Conservation (phyloP, 192 early-diverging fungal genomes). For the Coemansia sp. region DNA sequence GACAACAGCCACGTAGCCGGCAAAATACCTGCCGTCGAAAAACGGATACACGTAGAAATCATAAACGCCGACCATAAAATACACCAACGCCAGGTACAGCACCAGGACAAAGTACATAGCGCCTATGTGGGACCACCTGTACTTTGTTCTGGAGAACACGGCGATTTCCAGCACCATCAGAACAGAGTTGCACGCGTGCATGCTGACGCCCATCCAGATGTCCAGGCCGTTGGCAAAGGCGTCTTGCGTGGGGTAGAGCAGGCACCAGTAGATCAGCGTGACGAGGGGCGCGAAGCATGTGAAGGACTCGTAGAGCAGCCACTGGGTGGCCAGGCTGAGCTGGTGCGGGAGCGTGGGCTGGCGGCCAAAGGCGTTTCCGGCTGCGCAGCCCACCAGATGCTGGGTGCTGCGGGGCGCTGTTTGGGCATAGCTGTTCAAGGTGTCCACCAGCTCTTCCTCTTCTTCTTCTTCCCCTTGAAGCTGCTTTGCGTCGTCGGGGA, state of each 20-base stretch:
- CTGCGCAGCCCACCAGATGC: no score
- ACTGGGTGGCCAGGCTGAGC: slow-evolving; percentile 32
- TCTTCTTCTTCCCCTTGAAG: not conserved
- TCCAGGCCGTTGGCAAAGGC: slow-evolving; percentile 10
- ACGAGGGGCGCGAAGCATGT: slow-evolving; percentile 46
- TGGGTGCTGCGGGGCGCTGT: not conserved
- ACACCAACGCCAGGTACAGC: slow-evolving; percentile 37
- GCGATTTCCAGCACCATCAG: slow-evolving; percentile 34
- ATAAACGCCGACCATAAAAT: slow-evolving; percentile 48
- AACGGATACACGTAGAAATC: slow-evolving; percentile 52
- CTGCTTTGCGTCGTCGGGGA: not conserved
- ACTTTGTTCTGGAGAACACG: slow-evolving; percentile 22
- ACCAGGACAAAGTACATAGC: slow-evolving; percentile 13
- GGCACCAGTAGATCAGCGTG: slow-evolving; percentile 41
- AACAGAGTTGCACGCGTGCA: slow-evolving; percentile 37
- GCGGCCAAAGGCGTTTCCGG: no score
- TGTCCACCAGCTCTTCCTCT: not conserved
- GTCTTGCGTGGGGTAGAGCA: slow-evolving; percentile 34
- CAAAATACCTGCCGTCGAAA: slow-evolving; percentile 36
- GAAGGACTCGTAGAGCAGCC: slow-evolving; percentile 47
- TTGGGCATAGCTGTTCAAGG: not conserved
- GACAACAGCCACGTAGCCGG: slow-evolving; percentile 31
- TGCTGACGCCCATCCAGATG: slow-evolving; percentile 46
- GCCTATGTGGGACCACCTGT: slow-evolving; percentile 17
- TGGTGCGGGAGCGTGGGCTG: slow-evolving; percentile 13